These are phyloP conservation scores for Inonotus hispidus DNA, from an alignment of 1,284 basidiomycete genomes.

Conservation along the genomic window DNA sequence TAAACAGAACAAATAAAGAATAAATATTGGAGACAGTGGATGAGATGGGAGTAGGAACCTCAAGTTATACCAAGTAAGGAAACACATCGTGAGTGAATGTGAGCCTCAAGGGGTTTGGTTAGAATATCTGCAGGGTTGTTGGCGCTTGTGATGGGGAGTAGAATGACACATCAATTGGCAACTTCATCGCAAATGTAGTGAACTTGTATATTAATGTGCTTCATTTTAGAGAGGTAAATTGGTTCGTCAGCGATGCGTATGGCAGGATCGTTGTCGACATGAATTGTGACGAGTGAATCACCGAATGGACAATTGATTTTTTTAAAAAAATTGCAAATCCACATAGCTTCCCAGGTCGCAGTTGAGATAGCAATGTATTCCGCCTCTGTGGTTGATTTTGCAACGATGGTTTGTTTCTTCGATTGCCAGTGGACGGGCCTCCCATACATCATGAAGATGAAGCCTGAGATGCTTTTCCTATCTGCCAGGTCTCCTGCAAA, in stretches of 20 bases:
- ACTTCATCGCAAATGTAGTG: constrained; percentile 35
- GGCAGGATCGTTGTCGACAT: constrained; percentile 17
- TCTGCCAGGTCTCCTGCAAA: constrained; percentile 23
- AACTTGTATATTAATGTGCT: constrained; percentile 39
- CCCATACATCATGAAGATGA: constrained; percentile 21
- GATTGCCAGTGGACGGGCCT: constrained; percentile 24
- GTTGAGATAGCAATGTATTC: constrained; percentile 26
- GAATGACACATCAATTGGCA: neutral
- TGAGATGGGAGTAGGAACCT: neutral
- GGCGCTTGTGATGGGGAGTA: neutral
- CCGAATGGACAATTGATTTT: neutral
- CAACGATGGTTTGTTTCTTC: constrained; percentile 22
- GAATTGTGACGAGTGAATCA: neutral
- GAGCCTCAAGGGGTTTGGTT: constrained; percentile 2
- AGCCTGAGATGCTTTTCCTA: constrained; percentile 25
- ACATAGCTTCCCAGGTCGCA: constrained; percentile 21
- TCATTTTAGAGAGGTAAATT: constrained; percentile 28
- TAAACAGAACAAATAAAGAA: neutral
- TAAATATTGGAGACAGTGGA: neutral
- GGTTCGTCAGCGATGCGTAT: constrained; percentile 33
- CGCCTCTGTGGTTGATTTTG: constrained; percentile 25
- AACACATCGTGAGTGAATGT: neutral
- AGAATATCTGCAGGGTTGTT: constrained; percentile 11
- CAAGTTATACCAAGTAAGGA: neutral
- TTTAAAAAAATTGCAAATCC: constrained; percentile 13